Evolutionary conservation across 2,329 filamentous ascomycete genomes (phyloP).

Genomic region (Sphaerostilbella broomeana): DNA sequence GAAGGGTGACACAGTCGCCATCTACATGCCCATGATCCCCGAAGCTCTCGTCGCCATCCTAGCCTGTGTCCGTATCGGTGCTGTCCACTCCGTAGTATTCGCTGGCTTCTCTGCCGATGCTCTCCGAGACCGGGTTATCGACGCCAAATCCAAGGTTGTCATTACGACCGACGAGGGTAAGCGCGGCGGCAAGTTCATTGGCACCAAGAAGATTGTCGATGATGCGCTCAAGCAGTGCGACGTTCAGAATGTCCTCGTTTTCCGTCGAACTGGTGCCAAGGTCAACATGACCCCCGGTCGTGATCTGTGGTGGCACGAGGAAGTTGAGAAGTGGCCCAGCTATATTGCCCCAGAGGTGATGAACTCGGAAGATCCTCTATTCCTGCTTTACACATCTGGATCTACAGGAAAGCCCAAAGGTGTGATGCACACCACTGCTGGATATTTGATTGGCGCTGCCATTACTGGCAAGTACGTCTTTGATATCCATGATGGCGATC

Average conservation of each 20-base stretch:
- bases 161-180: constrained; percentile 98
- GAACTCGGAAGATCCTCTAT: constrained; percentile 91
- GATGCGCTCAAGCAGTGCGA: constrained; percentile 94
- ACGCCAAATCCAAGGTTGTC: constrained; percentile 84
- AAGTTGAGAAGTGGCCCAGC: constrained; percentile 90
- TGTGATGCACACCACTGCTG: constrained; percentile 94
- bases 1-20: constrained; percentile 94
- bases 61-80: constrained; percentile 85
- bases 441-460: constrained; percentile 90
- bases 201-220: constrained; percentile 98
- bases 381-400: constrained; percentile 95
- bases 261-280: constrained; percentile 89
- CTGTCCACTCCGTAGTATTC: constrained; percentile 95
- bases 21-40: constrained; percentile 98
- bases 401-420: constrained; percentile 99
- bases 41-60: constrained; percentile 89
- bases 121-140: constrained; percentile 86
- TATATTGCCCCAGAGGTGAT: constrained; percentile 87
- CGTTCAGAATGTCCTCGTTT: constrained; percentile 80
- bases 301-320: constrained; percentile 98
- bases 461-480: constrained; percentile 98
- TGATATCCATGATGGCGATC: constrained; percentile 89
- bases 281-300: constrained; percentile 84
- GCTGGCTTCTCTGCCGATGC: constrained; percentile 97
- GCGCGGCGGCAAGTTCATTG: constrained; percentile 93